Base-by-base conservation (phyloP, 495 filamentous ascomycete genomes). In the Aspergillus wentii region DNA sequence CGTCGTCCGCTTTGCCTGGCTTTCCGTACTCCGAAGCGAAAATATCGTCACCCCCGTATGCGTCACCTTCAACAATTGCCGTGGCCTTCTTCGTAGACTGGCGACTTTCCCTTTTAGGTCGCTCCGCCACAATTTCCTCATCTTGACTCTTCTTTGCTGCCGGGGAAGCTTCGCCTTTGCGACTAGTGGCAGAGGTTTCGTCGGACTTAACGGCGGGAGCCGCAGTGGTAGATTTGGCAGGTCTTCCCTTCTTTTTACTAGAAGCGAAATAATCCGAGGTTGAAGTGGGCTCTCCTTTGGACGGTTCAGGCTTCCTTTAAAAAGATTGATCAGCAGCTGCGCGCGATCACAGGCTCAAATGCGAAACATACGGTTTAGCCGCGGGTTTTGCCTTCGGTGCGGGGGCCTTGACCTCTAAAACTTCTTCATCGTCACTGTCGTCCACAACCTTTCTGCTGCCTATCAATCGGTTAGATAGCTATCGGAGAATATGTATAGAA, bases 351-450 rank as follows among this genome's bases (percentile, higher is more conserved):
- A 35, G 19, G 9, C 21, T 23, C n/a, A n/a, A n/a, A n/a, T n/a
- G 17, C 1, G 5, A 25, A 17, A 48, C 57, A 21, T 55, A 71
- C 60, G 52, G 29, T 51, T 72, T 72, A 38, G 59, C 66, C 6
- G 62, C 43, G 2, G 69, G 29, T 25, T 67, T 62, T 8, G 57
- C 59, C 41, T 74, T 79, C 1, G 72, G 66, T 4, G 65, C 64
- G 10, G 65, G 32, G 22, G 64, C 48, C 43, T 66, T 64, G 16
- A 38, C 36, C 26, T 56, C 50, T 6, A 48, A 31, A 19, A 39
- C 47, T 1, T 80, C 79, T 18, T 86, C 83, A 2, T 89, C 85
- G 27, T 86, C 83, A 49, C 82, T 86, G 35, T 88, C 85, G 45
- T 85, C 80, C 21, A 90, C 63, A 17, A 90, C 74, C 51, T 86